phyloP scores from a whole-genome alignment of 176 grass and related monocot genomes.

The Carex parvula region DNA sequence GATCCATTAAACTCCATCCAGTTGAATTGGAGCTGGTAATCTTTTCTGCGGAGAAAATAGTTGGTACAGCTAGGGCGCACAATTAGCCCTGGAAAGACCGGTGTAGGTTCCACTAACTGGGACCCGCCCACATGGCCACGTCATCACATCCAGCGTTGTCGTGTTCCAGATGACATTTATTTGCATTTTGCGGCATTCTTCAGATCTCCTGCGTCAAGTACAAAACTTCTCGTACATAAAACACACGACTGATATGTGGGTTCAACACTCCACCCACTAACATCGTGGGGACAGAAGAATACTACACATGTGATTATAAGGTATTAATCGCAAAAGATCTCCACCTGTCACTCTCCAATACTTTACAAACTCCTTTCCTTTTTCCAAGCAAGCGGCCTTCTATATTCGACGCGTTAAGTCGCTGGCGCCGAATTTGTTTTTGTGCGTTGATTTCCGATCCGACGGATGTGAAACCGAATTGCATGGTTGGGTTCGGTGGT shows the following conservation, averaged over 20 bases:
- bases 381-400: neutral
- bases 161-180: conserved; percentile 3
- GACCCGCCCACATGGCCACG: conserved; percentile 27
- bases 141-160: conserved; percentile 27
- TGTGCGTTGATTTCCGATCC: neutral
- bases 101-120: neutral
- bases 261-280: neutral
- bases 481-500: neutral
- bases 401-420: conserved; percentile 10
- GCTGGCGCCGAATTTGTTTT: neutral
- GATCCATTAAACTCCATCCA: neutral
- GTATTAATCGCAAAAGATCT: neutral
- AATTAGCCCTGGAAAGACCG: neutral
- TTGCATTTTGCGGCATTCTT: neutral
- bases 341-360: neutral
- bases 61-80: conserved; percentile 19
- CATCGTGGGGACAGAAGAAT: neutral
- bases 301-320: neutral
- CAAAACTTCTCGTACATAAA: neutral
- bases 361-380: neutral
- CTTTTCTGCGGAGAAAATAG: conserved; percentile 12
- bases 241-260: neutral
- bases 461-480: neutral
- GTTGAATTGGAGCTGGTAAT: neutral
- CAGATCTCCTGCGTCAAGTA: neutral